phyloP scores from a whole-genome alignment of 371 early-diverging fungal species.

The Funneliformis caledonium region DNA sequence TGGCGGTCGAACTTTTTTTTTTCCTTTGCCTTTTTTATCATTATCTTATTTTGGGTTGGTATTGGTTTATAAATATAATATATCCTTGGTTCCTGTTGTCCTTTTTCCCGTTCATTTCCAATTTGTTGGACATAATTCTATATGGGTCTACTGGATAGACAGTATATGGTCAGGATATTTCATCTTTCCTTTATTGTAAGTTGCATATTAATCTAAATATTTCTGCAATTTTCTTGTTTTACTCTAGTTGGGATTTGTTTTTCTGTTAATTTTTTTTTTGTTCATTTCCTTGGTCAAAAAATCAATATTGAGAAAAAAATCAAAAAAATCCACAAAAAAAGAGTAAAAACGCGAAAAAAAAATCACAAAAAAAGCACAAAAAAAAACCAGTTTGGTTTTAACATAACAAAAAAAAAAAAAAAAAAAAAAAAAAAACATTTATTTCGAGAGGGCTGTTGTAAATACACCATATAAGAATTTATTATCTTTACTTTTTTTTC shows the following conservation, averaged over 20 bases:
- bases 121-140: neutral
- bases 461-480: neutral
- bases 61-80: neutral
- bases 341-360: constrained; percentile 14
- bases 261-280: neutral
- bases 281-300: neutral
- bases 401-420: neutral
- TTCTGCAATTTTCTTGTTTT: neutral
- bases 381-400: neutral
- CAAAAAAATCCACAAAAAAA: constrained; percentile 2
- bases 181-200: neutral
- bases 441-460: neutral
- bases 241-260: neutral
- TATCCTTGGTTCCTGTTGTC: neutral
- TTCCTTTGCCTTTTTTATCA: neutral
- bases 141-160: constrained; percentile 18
- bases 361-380: neutral
- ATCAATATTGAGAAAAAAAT: neutral
- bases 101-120: constrained; percentile 8
- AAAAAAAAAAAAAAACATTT: constrained; percentile 13
- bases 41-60: neutral
- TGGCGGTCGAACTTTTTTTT: neutral
- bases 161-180: neutral
- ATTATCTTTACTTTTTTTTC: neutral
- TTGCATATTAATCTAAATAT: neutral